phyloP scores from a whole-genome alignment of 805 yeast species.

The Lipomyces sp. region DNA sequence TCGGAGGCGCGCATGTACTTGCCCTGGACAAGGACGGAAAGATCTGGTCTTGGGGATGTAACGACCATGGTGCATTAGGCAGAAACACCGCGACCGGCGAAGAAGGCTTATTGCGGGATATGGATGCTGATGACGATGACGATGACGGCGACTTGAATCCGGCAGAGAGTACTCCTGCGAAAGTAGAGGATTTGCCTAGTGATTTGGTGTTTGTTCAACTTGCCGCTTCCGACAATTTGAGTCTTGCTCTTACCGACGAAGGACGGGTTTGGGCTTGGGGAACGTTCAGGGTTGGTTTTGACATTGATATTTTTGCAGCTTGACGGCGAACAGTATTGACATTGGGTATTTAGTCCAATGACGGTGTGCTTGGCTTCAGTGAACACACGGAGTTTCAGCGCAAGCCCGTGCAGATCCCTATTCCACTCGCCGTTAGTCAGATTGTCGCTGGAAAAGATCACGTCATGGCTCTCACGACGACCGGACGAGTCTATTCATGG shows the following conservation, averaged over 20 bases:
- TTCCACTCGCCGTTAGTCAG: constrained; percentile 68
- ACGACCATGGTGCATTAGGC: constrained; percentile 88
- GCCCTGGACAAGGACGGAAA: constrained; percentile 73
- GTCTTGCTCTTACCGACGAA: constrained; percentile 70
- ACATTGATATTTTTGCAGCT: neutral
- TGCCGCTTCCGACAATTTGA: constrained; percentile 88
- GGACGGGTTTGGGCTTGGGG: constrained; percentile 99
- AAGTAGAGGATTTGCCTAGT: constrained; percentile 56
- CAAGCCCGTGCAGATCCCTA: constrained; percentile 61
- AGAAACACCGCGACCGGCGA: constrained; percentile 63
- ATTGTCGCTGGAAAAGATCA: constrained; percentile 94
- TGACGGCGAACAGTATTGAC: neutral
- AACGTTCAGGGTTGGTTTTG: constrained; percentile 51
- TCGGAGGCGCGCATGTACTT: constrained; percentile 92
- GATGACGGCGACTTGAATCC: constrained; percentile 83
- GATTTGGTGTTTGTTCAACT: constrained; percentile 65
- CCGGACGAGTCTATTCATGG: constrained; percentile 92
- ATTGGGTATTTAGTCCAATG: constrained; percentile 52
- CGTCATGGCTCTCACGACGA: constrained; percentile 72
- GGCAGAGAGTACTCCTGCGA: constrained; percentile 82
- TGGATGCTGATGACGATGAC: constrained; percentile 59
- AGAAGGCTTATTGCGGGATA: constrained; percentile 60
- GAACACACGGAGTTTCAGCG: constrained; percentile 61
- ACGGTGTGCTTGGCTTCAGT: constrained; percentile 83
- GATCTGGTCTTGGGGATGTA: constrained; percentile 99